phyloP scores from a whole-genome alignment of 176 grass and related monocot species.

The Aegilops umbellulata region DNA sequence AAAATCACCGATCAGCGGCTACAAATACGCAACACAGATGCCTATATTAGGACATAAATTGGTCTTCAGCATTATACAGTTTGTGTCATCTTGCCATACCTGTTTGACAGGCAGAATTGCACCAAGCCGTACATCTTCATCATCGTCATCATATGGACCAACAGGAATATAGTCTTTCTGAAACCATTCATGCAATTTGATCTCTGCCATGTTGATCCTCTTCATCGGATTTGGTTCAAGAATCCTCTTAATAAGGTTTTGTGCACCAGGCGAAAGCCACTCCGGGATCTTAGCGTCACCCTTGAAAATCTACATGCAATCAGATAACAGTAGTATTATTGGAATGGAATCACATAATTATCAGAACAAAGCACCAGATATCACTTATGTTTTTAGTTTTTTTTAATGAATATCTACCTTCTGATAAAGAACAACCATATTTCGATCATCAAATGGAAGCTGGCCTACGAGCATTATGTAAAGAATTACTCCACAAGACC shows the following conservation, averaged over 20 bases:
- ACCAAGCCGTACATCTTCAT: conserved; percentile 50
- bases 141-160: conserved; percentile 46
- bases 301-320: conserved; percentile 59
- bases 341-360: not conserved
- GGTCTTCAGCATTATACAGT: not conserved
- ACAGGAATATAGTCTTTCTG: conserved; percentile 54
- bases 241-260: conserved; percentile 65
- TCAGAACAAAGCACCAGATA: not conserved
- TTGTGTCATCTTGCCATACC: conserved; percentile 27
- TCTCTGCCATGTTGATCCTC: conserved; percentile 61
- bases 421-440: conserved; percentile 92
- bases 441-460: conserved; percentile 85
- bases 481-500: conserved; percentile 90
- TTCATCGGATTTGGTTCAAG: conserved; percentile 64
- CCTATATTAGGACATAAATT: not conserved
- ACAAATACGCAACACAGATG: not conserved
- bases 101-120: conserved; percentile 40
- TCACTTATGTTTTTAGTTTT: not conserved
- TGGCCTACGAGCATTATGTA: conserved; percentile 77
- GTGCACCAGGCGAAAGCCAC: conserved; percentile 49
- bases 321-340: not conserved
- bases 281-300: conserved; percentile 65
- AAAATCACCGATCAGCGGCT: not conserved
- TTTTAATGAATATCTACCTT: conserved; percentile 45
- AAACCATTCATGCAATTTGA: conserved; percentile 80